A percentile compares a stretch with the other conserved stretches of the same genome.
These are phyloP conservation scores for Nevesoporus exiguus DNA, from an alignment of 768 basidiomycete species.

Conservation along the genomic window DNA sequence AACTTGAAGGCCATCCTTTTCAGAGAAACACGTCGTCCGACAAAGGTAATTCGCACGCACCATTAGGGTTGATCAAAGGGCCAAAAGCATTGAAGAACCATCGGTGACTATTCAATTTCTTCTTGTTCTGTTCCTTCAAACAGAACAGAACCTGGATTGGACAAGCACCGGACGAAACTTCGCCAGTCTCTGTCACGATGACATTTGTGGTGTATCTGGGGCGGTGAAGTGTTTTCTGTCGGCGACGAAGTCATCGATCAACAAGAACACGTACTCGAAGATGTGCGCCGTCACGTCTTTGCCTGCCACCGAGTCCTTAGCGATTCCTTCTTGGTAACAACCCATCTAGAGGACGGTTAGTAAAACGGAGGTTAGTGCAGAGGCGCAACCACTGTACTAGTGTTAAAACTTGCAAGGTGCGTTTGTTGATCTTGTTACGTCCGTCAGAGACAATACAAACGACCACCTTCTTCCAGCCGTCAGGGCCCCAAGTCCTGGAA, in stretches of 20 bases:
- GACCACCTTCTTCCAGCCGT: constrained; percentile 89
- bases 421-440: constrained; percentile 82
- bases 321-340: constrained; percentile 83
- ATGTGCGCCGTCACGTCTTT: constrained; percentile 94
- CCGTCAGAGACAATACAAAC: constrained; percentile 88
- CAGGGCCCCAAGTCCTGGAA: constrained; percentile 82
- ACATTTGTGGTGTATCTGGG: constrained; percentile 74
- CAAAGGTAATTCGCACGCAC: constrained; percentile 32
- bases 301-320: constrained; percentile 83
- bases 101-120: constrained; percentile 92
- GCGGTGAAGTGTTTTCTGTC: not conserved
- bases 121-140: constrained; percentile 94
- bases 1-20: constrained; percentile 40
- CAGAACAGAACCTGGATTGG: constrained; percentile 89
- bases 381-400: constrained; percentile 46
- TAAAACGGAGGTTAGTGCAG: not conserved
- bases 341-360: constrained; percentile 56
- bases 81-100: constrained; percentile 99
- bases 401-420: constrained; percentile 85
- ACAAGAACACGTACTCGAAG: constrained; percentile 64
- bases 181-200: constrained; percentile 73
- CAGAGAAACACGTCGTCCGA: not conserved
- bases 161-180: constrained; percentile 71
- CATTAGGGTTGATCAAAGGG: constrained; percentile 81
- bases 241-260: not conserved